phyloP scores from a whole-genome alignment of 1,284 basidiomycete genomes.

The Microbotryomycetes sp. region DNA sequence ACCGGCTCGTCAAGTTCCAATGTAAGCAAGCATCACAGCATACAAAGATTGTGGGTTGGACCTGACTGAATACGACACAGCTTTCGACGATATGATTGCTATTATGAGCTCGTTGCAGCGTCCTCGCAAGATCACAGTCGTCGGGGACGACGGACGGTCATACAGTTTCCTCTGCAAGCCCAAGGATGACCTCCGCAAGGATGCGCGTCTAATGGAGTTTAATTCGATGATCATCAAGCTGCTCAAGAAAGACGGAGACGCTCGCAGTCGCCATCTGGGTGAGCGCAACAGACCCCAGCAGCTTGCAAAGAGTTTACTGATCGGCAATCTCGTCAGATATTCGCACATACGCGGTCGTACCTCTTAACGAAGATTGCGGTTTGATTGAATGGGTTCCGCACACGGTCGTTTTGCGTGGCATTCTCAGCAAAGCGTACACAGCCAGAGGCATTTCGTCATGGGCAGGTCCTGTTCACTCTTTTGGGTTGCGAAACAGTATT shows the following conservation, averaged over 20 bases:
- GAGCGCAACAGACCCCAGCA: slow-evolving; percentile 57
- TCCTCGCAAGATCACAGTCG: slow-evolving; percentile 84
- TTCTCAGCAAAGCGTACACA: slow-evolving; percentile 68
- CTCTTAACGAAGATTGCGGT: slow-evolving; percentile 94
- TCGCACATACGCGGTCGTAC: slow-evolving; percentile 91
- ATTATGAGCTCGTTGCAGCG: slow-evolving; percentile 90
- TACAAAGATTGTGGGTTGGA: not conserved
- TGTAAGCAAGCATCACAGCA: slow-evolving; percentile 46
- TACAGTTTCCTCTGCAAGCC: slow-evolving; percentile 97
- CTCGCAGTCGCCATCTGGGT: slow-evolving; percentile 73
- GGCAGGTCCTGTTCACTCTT: slow-evolving; percentile 22
- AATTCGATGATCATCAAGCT: slow-evolving; percentile 98
- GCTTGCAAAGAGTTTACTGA: not conserved
- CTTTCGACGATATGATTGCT: slow-evolving; percentile 71
- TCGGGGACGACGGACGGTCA: slow-evolving; percentile 69
- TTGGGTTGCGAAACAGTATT: not conserved
- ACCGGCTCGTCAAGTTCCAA: slow-evolving; percentile 65
- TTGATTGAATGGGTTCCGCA: slow-evolving; percentile 99
- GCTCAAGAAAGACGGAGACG: slow-evolving; percentile 77
- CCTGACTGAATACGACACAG: slow-evolving; percentile 44
- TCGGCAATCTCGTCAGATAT: slow-evolving; percentile 66
- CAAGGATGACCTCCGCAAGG: slow-evolving; percentile 95
- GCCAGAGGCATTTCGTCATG: slow-evolving; percentile 49
- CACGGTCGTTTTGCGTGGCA: slow-evolving; percentile 74
- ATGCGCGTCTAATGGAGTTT: slow-evolving; percentile 96